Base-by-base conservation (phyloP, 768 basidiomycete species). In the Russula foetens region DNA sequence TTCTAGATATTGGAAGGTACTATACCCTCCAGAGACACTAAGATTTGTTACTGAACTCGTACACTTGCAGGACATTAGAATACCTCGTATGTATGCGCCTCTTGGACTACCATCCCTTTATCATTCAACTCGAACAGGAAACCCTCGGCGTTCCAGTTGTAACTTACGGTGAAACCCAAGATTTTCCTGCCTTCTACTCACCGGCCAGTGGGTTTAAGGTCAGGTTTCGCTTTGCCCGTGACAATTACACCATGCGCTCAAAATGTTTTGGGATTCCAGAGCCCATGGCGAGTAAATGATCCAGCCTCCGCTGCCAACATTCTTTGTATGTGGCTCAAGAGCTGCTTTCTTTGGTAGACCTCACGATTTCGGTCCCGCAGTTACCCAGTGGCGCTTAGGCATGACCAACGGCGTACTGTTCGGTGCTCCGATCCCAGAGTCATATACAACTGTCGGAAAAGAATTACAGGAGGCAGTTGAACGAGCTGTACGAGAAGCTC, bases 181-280 rank as follows among this genome's bases (percentile, higher is more conserved):
- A 94, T 66, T 98, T 98, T 66, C 97, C 97, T 2, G 97, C 95
- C 0, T 99, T 99, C 75, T 99, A 93, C 71, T 82, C 84, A 14
- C 86, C 88, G 19, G 77, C 76, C 53, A 94, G 92, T 63, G 96
- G 96, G 1, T 85, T 86, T 70, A 77, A 88, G 76, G 91, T 86
- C 61, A 62, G 73, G 60, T 43, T 35, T 3, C 17, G 26, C 29
- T 44, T 9, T 9, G 29, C 28, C 24, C 24, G 24, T 48, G 2
- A 28, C 35, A 23, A 45, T 54, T 52, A 19, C 21, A 17, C 60
- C 19, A 17, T 59, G 28, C 14, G 7, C 45, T 49, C 24, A 54
- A 35, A 17, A 26, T 48, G 55, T 35, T 54, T 54, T 51, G 7
- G 2, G 46, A 17, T 8, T 33, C 29, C 66, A 95, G 91, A 85